These are phyloP conservation scores for Fagus sylvatica DNA, from an alignment of 306 rosid species.

Conservation along the genomic window DNA sequence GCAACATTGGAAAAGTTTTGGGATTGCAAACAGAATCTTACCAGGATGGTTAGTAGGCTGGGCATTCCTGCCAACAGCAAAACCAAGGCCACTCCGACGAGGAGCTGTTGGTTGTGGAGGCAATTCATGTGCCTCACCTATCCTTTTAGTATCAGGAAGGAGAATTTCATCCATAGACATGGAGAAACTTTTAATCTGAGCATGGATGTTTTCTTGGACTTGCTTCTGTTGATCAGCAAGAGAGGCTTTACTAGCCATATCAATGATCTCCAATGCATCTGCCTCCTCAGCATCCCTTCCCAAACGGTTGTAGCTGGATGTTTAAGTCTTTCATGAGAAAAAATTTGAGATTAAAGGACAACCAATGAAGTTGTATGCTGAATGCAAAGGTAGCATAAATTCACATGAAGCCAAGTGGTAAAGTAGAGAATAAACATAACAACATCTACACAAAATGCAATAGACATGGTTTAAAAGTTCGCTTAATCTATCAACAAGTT, in stretches of 20 bases:
- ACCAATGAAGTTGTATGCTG: not conserved
- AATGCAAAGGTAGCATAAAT: conserved; percentile 3
- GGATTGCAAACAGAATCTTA: conserved; percentile 27
- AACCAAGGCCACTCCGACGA: conserved; percentile 73
- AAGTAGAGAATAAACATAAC: not conserved
- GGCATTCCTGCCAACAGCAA: conserved; percentile 63
- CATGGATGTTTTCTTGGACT: conserved; percentile 83
- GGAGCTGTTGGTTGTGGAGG: conserved; percentile 41
- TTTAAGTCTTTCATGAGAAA: conserved; percentile 44
- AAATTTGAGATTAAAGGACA: conserved; percentile 1
- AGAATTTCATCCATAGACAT: conserved; percentile 75
- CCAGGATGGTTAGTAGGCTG: conserved; percentile 39
- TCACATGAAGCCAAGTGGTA: not conserved
- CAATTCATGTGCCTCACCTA: conserved; percentile 37
- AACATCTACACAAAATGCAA: not conserved
- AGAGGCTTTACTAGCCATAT: conserved; percentile 68
- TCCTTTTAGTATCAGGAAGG: conserved; percentile 43
- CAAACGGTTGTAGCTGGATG: conserved; percentile 71
- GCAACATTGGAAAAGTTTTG: not conserved
- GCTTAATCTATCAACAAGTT: not conserved
- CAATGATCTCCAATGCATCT: conserved; percentile 67
- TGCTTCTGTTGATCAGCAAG: conserved; percentile 69
- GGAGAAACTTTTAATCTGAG: conserved; percentile 60
- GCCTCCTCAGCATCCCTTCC: conserved; percentile 66
- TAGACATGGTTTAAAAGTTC: not conserved